A percentile compares a stretch with the other conserved stretches of the same genome.
Conservation (phyloP, 1,284 basidiomycete species). For the Sanghuangporus sanghuang region DNA sequence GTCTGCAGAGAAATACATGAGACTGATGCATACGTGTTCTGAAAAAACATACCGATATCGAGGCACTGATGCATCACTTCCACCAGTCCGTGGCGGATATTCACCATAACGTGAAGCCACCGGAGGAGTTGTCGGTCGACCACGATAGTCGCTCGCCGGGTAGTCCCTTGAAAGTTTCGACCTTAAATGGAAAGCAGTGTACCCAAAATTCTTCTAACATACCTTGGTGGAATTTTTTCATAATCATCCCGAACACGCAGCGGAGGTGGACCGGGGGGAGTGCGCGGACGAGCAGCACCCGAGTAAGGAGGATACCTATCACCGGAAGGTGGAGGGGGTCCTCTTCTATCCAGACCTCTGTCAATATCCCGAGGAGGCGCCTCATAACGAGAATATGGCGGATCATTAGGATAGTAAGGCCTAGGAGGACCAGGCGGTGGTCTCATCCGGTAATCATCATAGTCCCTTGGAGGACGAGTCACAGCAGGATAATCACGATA, state of each 20-base stretch:
- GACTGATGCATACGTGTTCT: slow-evolving; percentile 11
- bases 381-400: slow-evolving; percentile 19
- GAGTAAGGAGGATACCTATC: slow-evolving; percentile 38
- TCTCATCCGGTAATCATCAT: slow-evolving; percentile 59
- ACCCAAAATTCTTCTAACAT: slow-evolving; percentile 20
- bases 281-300: slow-evolving; percentile 40
- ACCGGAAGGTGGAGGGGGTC: slow-evolving; percentile 31
- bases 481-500: slow-evolving; percentile 55
- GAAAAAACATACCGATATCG: slow-evolving; percentile 48
- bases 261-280: slow-evolving; percentile 26
- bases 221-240: slow-evolving; percentile 39
- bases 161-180: slow-evolving; percentile 35
- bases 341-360: slow-evolving; percentile 2
- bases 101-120: slow-evolving; percentile 47
- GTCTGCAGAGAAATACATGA: slow-evolving; percentile 34
- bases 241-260: slow-evolving; percentile 25
- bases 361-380: slow-evolving; percentile 26
- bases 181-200: not conserved
- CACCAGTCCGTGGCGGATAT: slow-evolving; percentile 43
- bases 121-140: slow-evolving; percentile 50
- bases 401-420: slow-evolving; percentile 32
- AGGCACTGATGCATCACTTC: slow-evolving; percentile 31
- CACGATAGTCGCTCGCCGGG: slow-evolving; percentile 42
- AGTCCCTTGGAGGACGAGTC: slow-evolving; percentile 50
- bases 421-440: slow-evolving; percentile 37